Conservation (phyloP, 176 grass and related monocot species). For the Cymbopogon citratus region DNA sequence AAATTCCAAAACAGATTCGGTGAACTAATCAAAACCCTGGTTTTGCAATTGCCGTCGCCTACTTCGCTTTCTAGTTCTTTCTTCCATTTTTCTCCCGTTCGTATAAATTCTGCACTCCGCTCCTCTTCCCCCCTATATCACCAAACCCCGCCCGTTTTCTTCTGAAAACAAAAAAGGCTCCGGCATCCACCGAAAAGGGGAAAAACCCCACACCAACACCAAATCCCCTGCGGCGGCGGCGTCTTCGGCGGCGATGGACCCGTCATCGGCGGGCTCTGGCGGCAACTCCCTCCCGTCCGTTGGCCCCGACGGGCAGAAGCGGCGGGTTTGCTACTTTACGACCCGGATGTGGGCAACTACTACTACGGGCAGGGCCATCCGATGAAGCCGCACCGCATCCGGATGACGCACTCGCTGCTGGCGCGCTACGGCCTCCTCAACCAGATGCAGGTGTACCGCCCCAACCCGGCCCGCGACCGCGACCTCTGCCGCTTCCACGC, state of each 20-base stretch:
- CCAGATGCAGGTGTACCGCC: conserved; percentile 67
- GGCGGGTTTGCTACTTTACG: conserved; percentile 98
- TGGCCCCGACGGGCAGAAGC: conserved; percentile 65
- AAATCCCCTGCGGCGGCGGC: neutral
- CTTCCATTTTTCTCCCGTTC: neutral
- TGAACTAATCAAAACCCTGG: no score
- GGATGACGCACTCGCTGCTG: conserved; percentile 87
- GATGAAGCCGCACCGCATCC: conserved; percentile 94
- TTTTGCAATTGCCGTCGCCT: neutral
- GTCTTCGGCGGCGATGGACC: conserved; percentile 37
- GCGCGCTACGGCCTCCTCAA: conserved; percentile 61
- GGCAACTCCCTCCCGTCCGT: conserved; percentile 70
- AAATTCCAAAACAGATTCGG: no score
- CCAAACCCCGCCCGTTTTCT: neutral
- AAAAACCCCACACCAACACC: neutral
- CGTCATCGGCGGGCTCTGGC: conserved; percentile 32
- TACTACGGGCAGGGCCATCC: conserved; percentile 92
- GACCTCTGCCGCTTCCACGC: conserved; percentile 86
- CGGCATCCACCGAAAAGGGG: neutral
- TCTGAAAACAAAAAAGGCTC: neutral
- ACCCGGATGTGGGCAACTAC: conserved; percentile 95
- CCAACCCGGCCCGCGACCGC: conserved; percentile 51
- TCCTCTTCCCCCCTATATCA: neutral
- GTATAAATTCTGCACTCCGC: neutral
- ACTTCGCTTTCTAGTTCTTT: conserved; percentile 2